phyloP scores from a whole-genome alignment of 768 basidiomycete genomes.

The Mycena rebaudengoi region DNA sequence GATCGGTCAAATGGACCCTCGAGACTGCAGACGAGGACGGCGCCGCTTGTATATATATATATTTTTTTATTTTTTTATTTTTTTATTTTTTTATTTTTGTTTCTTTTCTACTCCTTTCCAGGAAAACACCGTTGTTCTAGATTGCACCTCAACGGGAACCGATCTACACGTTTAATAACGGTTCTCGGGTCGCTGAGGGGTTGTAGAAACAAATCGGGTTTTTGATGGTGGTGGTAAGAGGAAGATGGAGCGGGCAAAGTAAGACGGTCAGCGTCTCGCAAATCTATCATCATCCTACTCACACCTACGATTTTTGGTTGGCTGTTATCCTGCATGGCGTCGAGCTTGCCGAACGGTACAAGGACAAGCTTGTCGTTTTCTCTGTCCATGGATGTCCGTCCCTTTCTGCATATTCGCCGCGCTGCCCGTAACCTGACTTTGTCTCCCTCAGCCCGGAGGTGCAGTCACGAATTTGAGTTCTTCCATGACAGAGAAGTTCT shows the following conservation, averaged over 20 bases:
- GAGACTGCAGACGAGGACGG: no score
- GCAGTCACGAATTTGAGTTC: neutral
- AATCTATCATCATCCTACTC: neutral
- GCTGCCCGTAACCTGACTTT: neutral
- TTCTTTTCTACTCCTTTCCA: no score
- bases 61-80: no score
- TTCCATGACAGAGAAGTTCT: slow-evolving; percentile 11
- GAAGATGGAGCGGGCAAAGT: slow-evolving; percentile 12
- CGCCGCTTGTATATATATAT: no score
- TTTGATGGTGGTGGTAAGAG: no score
- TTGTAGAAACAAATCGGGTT: no score
- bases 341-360: slow-evolving; percentile 12
- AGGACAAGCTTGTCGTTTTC: slow-evolving; percentile 1
- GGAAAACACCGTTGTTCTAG: no score
- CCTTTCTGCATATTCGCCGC: neutral
- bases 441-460: slow-evolving; percentile 5
- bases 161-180: no score
- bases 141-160: no score
- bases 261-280: neutral
- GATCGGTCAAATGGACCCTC: no score
- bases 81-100: no score
- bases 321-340: slow-evolving; percentile 9
- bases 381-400: slow-evolving; percentile 4
- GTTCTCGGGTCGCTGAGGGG: no score
- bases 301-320: neutral